Conservation (phyloP, 2,329 filamentous ascomycete species). For the Cephalotrichum gorgonifer region DNA sequence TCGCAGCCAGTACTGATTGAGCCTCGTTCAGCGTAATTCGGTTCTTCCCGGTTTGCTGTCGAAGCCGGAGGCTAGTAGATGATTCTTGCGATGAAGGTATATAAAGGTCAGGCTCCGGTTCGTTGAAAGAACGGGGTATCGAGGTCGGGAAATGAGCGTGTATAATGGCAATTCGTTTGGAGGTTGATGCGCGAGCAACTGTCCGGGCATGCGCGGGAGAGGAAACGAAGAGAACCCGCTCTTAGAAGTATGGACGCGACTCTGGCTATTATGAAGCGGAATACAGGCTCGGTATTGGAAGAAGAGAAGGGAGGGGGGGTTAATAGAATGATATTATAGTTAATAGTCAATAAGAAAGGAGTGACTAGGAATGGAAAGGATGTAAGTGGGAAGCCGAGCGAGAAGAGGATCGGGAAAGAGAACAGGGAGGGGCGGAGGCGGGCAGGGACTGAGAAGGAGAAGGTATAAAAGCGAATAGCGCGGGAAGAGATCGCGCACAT, state of each 20-base stretch:
- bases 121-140: conserved; percentile 3
- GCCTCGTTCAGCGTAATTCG: not conserved
- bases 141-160: conserved; percentile 8
- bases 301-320: too few species aligned
- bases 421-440: conserved; percentile 35
- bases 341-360: conserved; percentile 26
- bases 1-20: conserved; percentile 8
- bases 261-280: conserved; percentile 13
- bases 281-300: conserved; percentile 2
- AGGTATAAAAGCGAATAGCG: conserved; percentile 39
- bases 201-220: conserved; percentile 19
- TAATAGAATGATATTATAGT: conserved; percentile 24
- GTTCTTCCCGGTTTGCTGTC: conserved; percentile 1
- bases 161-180: conserved; percentile 25
- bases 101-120: conserved; percentile 2
- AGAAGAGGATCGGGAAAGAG: conserved; percentile 27
- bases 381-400: conserved; percentile 5
- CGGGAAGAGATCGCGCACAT: conserved; percentile 13
- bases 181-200: conserved; percentile 23
- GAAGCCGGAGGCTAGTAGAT: not conserved
- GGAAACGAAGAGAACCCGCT: conserved; percentile 43
- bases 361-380: conserved; percentile 29
- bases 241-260: conserved; percentile 31
- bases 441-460: conserved; percentile 37
- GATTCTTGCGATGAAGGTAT: not conserved